Evolutionary conservation across 2,329 filamentous ascomycete genomes (phyloP), one percentile per base, ranked within the genome.

Genomic region (Colletotrichum sp.): DNA sequence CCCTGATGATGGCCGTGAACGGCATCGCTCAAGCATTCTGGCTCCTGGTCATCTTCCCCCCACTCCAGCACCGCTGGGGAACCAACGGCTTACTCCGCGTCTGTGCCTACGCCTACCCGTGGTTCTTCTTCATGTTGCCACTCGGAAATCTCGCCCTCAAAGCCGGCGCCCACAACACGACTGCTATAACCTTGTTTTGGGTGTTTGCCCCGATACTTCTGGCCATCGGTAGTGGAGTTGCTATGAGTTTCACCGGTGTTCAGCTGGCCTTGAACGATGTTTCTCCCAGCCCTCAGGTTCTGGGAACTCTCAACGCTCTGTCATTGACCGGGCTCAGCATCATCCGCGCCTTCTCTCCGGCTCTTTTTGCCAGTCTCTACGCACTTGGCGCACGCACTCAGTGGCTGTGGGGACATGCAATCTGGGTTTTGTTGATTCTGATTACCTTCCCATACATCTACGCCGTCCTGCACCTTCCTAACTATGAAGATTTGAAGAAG

Each of bases 221-320:
- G 13, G 84, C 86, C 0, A n/a, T 94, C 0, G 93, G 92, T 0
- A 89, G 89, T 14, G 91, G 92, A 2, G 90, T 94, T 0, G 89
- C 88, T 64, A 95, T 95, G 93, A 87, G 89, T 3, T 94, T 94
- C 80, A 96, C 93, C 1, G 92, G 88, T 3, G 89, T 93, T 1
- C 94, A 96, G 85, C 90, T 96, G 10, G 91, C 92, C 1, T 81
- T 96, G 36, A 96, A 96, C 82, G 94, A 96, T 73, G 90, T 94
- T 3, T 89, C 92, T 0, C 95, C 95, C 0, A 91, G 88, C 12
- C 89, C 91, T 2, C 86, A 87, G 56, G 89, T 91, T 0, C 85
- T 96, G 12, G 94, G 93, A 0, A 95, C 91, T 0, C 85, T 97
- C 32, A 96, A 96, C 78, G 73, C 73, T 26, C 58, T 75, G 56